Evolutionary conservation across 1,284 basidiomycete species (phyloP).

Genomic region (Vanrija pseudolonga): DNA sequence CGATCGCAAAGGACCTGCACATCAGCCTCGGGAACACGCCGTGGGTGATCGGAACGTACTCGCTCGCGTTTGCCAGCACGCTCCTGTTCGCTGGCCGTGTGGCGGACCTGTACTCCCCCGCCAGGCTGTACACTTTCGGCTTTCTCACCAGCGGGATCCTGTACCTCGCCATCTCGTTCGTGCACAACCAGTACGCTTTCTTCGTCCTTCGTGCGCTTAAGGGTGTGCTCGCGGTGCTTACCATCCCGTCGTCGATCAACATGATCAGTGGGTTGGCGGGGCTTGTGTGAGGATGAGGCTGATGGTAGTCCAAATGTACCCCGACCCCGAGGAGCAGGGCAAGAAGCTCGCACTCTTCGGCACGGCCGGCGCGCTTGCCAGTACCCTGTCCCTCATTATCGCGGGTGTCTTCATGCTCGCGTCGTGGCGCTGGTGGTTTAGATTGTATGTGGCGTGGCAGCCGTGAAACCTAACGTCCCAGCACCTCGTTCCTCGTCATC

Average conservation of each 20-base stretch:
- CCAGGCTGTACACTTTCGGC: constrained; percentile 38
- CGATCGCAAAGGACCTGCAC: constrained; percentile 36
- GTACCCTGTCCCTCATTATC: constrained; percentile 27
- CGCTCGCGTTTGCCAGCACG: constrained; percentile 30
- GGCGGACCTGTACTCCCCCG: constrained; percentile 41
- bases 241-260: constrained; percentile 44
- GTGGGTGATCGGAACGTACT: constrained; percentile 9
- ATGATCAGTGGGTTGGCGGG: constrained; percentile 30
- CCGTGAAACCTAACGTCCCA: constrained; percentile 44
- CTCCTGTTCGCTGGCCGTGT: constrained; percentile 42
- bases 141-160: constrained; percentile 40
- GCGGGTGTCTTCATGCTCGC: constrained; percentile 44
- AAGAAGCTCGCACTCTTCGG: constrained; percentile 44
- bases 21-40: constrained; percentile 21
- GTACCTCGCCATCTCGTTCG: constrained; percentile 45
- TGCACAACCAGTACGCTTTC: constrained; percentile 44
- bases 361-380: constrained; percentile 39
- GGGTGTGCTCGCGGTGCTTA: constrained; percentile 39
- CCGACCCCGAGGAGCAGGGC: constrained; percentile 37
- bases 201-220: constrained; percentile 44
- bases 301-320: constrained; percentile 37
- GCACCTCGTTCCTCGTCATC: constrained; percentile 29
- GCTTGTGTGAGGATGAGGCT: not conserved
- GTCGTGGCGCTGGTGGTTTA: constrained; percentile 46
- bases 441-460: constrained; percentile 38